Base-by-base conservation (phyloP, 805 yeast genomes). In the Cephaloascus fragrans region DNA sequence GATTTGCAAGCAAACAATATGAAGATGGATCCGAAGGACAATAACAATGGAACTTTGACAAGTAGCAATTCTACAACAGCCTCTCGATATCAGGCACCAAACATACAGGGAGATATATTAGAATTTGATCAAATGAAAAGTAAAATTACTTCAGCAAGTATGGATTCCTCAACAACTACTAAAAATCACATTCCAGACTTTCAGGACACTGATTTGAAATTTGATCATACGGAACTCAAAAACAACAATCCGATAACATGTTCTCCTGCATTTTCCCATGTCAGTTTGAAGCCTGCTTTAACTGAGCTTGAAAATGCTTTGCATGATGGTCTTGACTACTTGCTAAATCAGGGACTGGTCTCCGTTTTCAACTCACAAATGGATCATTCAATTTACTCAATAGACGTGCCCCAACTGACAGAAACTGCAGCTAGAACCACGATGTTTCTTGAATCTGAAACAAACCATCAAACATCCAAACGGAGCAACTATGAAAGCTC, bases 251-350 rank as follows among this genome's bases (percentile, higher is more conserved):
- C 18, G 4, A 19, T 35, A 8, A 35, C 23, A 26, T 28, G 26
- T 17, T 34, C 42, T 12, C 37, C 34, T 34, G 36, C 34, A 14
- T 40, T 40, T 26, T 33, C 37, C 5, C 26, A 39, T 31, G 17
- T 28, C 19, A 39, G 42, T 5, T 32, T 39, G 14, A 39, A 39
- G n/a, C 37, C 36, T 17, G 37, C 37, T 16, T 36, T 39, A 15
- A 28, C 32, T 26, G 42, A 37, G 4, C 19, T 57, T 37, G 60
- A 58, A 39, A 44, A 46, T 39, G 61, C 58, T 2, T 43, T 55
- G 4, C 53, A 52, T 36, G 55, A 54, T 19, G 61, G 62, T 2
- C 39, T 56, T 15, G 61, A 57, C 39, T 56, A 56, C 34, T 42
- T 57, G 17, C 40, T 58, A 28, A 51, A 18, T 28, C n/a, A 17